A percentile compares a stretch with the other conserved stretches of the same genome.
Evolutionary conservation across 2,329 filamentous ascomycete genomes (phyloP).

Genomic region (Colletotrichum sp.): DNA sequence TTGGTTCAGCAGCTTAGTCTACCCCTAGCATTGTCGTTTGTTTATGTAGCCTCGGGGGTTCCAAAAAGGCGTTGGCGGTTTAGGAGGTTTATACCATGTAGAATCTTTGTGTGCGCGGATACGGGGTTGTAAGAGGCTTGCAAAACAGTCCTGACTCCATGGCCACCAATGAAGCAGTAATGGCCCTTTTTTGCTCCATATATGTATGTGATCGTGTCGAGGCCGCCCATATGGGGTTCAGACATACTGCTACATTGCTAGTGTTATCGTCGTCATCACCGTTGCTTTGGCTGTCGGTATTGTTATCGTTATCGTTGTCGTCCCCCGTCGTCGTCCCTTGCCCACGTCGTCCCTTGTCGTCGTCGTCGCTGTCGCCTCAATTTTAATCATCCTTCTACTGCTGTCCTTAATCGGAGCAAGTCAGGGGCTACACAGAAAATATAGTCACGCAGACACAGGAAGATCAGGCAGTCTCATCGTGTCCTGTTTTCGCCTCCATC

Average conservation of each 20-base stretch:
- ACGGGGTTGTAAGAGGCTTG: neutral
- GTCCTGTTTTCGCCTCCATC: neutral
- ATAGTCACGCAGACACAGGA: neutral
- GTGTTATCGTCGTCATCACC: neutral
- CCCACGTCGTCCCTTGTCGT: neutral
- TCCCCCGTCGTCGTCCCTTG: no score
- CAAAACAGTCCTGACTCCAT: neutral
- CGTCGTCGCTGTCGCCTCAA: neutral
- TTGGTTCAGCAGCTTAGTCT: neutral
- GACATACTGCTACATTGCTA: neutral
- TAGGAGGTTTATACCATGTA: constrained; percentile 14
- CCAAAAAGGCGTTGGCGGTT: constrained; percentile 10
- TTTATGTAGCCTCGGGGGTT: constrained; percentile 11
- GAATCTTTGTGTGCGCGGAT: constrained; percentile 14
- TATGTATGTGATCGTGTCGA: neutral
- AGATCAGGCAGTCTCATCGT: neutral
- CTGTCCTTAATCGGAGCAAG: neutral
- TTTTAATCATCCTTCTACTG: neutral
- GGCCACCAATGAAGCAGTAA: constrained; percentile 24
- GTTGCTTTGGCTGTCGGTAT: no score
- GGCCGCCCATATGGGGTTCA: no score
- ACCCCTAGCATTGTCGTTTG: neutral
- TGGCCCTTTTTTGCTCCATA: constrained; percentile 7
- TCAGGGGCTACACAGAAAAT: fast-evolving
- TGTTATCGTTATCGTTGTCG: neutral